phyloP scores from a whole-genome alignment of 176 grass and related monocot species.

The Poa pratensis region DNA sequence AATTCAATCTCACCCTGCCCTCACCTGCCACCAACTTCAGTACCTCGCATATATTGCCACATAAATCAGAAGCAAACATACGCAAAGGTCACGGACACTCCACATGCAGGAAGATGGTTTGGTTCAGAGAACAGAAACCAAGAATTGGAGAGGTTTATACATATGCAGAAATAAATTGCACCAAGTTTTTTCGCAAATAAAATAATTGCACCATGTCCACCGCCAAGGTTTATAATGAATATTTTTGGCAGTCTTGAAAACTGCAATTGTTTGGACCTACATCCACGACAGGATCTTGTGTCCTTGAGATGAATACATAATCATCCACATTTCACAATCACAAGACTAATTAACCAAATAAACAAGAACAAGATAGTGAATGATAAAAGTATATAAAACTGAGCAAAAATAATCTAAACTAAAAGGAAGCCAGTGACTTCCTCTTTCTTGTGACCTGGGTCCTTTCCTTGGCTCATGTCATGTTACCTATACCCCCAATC shows the following conservation, averaged over 20 bases:
- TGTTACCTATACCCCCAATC: conserved; percentile 56
- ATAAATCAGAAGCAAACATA: conserved; percentile 33
- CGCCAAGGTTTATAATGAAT: background rate
- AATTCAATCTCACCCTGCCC: background rate
- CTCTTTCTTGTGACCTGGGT: conserved; percentile 41
- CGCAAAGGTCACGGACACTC: conserved; percentile 14
- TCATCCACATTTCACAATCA: conserved; percentile 40
- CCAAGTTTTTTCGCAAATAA: too few species aligned
- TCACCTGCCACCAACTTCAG: background rate
- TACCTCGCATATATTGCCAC: conserved; percentile 28
- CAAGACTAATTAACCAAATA: conserved; percentile 18
- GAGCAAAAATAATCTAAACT: conserved; percentile 16
- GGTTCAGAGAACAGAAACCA: conserved; percentile 40
- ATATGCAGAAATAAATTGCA: too few species aligned
- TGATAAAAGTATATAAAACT: conserved; percentile 24
- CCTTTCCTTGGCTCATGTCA: conserved; percentile 45
- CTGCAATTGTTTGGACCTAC: conserved; percentile 28
- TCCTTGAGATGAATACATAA: conserved; percentile 22
- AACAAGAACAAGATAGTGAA: conserved; percentile 47
- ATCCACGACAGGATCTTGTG: conserved; percentile 42
- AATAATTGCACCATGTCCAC: too few species aligned
- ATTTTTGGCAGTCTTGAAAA: conserved; percentile 27
- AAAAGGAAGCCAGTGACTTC: conserved; percentile 61
- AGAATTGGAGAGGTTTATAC: conserved; percentile 20
- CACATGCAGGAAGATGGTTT: conserved; percentile 50